Evolutionary conservation across 2,329 filamentous ascomycete genomes (phyloP).

Genomic region (Phaeosphaeriaceae sp.): DNA sequence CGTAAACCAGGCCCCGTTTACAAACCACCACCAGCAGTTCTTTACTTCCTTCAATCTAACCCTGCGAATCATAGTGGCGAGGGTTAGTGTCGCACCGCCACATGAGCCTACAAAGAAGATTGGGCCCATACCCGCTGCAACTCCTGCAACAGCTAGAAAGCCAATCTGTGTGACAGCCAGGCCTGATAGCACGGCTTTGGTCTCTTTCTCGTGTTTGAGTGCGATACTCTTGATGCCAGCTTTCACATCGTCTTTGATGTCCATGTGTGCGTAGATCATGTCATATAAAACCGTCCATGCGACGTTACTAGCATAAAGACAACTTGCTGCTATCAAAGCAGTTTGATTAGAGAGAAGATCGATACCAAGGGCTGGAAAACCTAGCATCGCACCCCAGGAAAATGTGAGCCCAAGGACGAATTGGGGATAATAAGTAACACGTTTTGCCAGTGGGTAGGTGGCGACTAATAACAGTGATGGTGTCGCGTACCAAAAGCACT

Average conservation of each 20-base stretch:
- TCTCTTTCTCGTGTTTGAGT: conserved; percentile 76
- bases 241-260: conserved; percentile 83
- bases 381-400: conserved; percentile 88
- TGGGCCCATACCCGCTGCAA: conserved; percentile 65
- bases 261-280: conserved; percentile 94
- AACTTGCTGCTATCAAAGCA: conserved; percentile 69
- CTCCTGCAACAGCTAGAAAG: conserved; percentile 72
- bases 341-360: conserved; percentile 70
- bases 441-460: conserved; percentile 81
- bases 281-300: conserved; percentile 90
- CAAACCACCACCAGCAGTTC: conserved; percentile 71
- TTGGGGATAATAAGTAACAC: conserved; percentile 87
- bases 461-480: conserved; percentile 77
- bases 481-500: conserved; percentile 78
- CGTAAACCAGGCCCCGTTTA: conserved; percentile 67
- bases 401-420: conserved; percentile 83
- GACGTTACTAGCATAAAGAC: conserved; percentile 78
- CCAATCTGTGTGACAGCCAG: conserved; percentile 73
- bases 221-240: conserved; percentile 90
- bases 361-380: conserved; percentile 81
- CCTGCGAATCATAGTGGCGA: conserved; percentile 65
- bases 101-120: conserved; percentile 65
- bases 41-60: conserved; percentile 63
- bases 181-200: conserved; percentile 75
- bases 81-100: conserved; percentile 61